Evolutionary conservation across 2,329 filamentous ascomycete genomes (phyloP), one percentile per base, ranked within the genome.

Genomic region (Fusarium lyarnte): DNA sequence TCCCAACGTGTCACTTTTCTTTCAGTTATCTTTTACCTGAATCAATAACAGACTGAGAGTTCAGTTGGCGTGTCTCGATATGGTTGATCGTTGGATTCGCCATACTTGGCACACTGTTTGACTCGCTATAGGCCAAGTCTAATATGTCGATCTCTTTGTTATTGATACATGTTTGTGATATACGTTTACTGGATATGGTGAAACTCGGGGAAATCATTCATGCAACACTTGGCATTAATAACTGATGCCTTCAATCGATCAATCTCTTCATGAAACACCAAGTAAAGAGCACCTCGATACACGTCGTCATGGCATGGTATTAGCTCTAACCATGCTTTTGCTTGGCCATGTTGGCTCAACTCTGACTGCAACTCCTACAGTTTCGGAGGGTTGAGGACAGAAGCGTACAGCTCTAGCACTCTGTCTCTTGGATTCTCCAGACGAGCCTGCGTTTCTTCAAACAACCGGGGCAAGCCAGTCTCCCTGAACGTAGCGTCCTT

Each of bases 11-110:
- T 41, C 27, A 52, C n/a, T 38, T n/a, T 1, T n/a, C 17, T 21
- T 41, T 25, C 35, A 23, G 17, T 14, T 14, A 27, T 58, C 17
- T 23, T 51, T 39, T 49, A 14, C 25, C 42, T 35, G 31, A 14
- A 36, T 27, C 41, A 19, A n/a, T 10, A 19, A 29, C 9, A 14
- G 25, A 12, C 19, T 47, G n/a, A 57, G 21, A 27, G 4, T 55
- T 42, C 3, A 31, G 36, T 23, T 17, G 2, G 23, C 1, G 2
- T 2, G 16, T n/a, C 5, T 41, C 0, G 10, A 31, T 33, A 1
- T 3, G 2, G 11, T 33, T 10, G 29, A 49, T 33, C 29, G 46
- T 3, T 14, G 3, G 16, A 29, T 17, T 49, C 29, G n/a, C 3
- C 3, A 19, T 33, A 5, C 29, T 35, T 25, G 29, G 29, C 29